A percentile compares a stretch with the other conserved stretches of the same genome.
These are phyloP conservation scores for Tylopilus rubrobrunneus DNA, from an alignment of 768 basidiomycete species.

Conservation along the genomic window DNA sequence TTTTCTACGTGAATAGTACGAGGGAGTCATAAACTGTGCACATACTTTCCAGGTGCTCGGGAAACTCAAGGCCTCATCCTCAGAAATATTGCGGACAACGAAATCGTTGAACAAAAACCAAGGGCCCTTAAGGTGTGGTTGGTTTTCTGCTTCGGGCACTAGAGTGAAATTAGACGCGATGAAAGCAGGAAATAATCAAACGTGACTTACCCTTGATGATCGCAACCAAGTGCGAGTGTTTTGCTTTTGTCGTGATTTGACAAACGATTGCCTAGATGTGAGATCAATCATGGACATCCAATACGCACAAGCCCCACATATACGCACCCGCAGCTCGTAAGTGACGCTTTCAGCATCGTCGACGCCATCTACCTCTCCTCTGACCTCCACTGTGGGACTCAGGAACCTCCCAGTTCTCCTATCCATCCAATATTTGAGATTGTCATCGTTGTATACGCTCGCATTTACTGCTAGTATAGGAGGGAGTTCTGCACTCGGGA, in stretches of 20 bases:
- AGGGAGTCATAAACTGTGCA: not conserved
- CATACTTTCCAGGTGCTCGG: conserved; percentile 89
- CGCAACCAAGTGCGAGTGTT: conserved; percentile 80
- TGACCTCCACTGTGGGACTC: conserved; percentile 49
- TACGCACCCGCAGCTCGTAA: conserved; percentile 72
- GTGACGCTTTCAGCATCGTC: conserved; percentile 52
- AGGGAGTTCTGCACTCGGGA: conserved; percentile 64
- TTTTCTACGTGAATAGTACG: conserved; percentile 16
- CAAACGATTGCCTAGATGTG: conserved; percentile 69
- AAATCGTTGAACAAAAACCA: conserved; percentile 99
- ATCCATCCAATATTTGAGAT: conserved; percentile 74
- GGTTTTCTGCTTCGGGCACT: conserved; percentile 69
- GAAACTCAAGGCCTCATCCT: conserved; percentile 86
- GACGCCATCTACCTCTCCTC: conserved; percentile 55
- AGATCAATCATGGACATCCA: not conserved
- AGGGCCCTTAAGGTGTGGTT: conserved; percentile 41
- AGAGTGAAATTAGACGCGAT: not conserved
- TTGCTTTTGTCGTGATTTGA: conserved; percentile 69
- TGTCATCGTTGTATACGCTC: conserved; percentile 72
- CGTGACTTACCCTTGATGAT: conserved; percentile 65
- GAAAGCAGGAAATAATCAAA: not conserved
- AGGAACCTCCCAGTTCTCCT: conserved; percentile 44
- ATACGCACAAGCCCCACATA: not conserved
- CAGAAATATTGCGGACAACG: conserved; percentile 75
- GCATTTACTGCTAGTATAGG: conserved; percentile 86